These are phyloP conservation scores for Cornus controversa DNA, from an alignment of 148 eudicot species.

Conservation along the genomic window DNA sequence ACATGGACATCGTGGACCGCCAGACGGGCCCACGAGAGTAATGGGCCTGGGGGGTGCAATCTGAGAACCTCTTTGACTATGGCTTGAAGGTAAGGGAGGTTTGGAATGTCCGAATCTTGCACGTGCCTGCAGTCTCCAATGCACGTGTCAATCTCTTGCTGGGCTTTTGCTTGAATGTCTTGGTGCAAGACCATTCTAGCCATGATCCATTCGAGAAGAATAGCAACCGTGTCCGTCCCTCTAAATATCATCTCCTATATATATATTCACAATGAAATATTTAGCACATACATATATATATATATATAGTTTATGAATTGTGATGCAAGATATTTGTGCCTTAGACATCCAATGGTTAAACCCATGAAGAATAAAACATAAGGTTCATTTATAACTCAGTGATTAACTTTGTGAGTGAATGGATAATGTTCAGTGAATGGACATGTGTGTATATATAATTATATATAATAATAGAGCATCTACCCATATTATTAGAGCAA, in stretches of 20 bases:
- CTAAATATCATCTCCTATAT: conserved; percentile 74
- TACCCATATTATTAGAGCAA: too few species aligned
- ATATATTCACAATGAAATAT: not conserved
- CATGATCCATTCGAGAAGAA: conserved; percentile 75
- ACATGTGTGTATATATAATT: not conserved
- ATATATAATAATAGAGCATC: too few species aligned
- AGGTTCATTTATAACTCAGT: too few species aligned
- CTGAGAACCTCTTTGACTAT: conserved; percentile 72
- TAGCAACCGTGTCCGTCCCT: conserved; percentile 79
- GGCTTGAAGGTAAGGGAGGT: conserved; percentile 71
- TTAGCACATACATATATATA: not conserved
- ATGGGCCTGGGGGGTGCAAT: conserved; percentile 85
- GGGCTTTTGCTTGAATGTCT: conserved; percentile 70
- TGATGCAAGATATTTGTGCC: not conserved
- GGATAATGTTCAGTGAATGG: not conserved
- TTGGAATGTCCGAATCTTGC: conserved; percentile 61
- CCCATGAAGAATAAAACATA: not conserved
- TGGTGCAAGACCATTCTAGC: conserved; percentile 71
- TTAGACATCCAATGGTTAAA: not conserved
- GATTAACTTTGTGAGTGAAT: not conserved
- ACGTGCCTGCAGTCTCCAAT: conserved; percentile 37
- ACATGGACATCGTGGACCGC: conserved; percentile 59
- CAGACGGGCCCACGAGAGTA: conserved; percentile 89
- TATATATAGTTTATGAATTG: too few species aligned
- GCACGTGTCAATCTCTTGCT: conserved; percentile 45